A percentile compares a stretch with the other conserved stretches of the same genome.
These are phyloP conservation scores for Zopfia rhizophila DNA, from an alignment of 2,329 filamentous ascomycete genomes.

Conservation along the genomic window DNA sequence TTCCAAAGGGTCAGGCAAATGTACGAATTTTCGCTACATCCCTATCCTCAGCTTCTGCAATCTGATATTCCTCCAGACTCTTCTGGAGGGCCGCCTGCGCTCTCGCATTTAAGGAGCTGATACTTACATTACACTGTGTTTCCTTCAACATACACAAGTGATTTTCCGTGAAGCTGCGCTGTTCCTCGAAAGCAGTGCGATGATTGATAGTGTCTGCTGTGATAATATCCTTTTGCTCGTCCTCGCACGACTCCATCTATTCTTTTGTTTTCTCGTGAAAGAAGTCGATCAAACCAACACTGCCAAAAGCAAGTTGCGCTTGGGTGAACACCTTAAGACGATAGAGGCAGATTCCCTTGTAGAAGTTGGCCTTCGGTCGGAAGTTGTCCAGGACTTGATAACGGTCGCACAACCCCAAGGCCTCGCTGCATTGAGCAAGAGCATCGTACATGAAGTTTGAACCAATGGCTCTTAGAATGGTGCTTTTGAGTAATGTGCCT, in stretches of 20 bases:
- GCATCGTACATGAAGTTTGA: conserved; percentile 39
- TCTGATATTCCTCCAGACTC: not conserved
- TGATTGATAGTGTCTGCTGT: conserved; percentile 21
- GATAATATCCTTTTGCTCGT: conserved; percentile 32
- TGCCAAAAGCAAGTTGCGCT: conserved; percentile 32
- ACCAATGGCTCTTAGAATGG: conserved; percentile 31
- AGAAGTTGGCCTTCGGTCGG: conserved; percentile 38
- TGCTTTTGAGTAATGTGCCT: conserved; percentile 43
- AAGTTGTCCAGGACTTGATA: conserved; percentile 30
- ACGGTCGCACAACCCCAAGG: conserved; percentile 39
- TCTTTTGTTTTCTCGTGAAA: conserved; percentile 24
- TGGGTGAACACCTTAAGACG: conserved; percentile 35
- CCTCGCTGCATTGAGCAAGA: conserved; percentile 44
- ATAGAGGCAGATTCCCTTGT: conserved; percentile 36
- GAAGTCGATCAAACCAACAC: conserved; percentile 14
- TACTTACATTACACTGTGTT: not conserved
- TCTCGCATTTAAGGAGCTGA: not conserved
- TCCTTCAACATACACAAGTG: conserved; percentile 18
- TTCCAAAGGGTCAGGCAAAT: no score
- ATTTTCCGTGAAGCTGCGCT: conserved; percentile 30
- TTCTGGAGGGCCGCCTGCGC: not conserved
- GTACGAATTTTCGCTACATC: no score
- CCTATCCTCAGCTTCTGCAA: no score
- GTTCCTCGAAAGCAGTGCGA: conserved; percentile 43
- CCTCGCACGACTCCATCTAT: conserved; percentile 30